Conservation (phyloP, 306 rosid species). For the Quercus ilex region DNA sequence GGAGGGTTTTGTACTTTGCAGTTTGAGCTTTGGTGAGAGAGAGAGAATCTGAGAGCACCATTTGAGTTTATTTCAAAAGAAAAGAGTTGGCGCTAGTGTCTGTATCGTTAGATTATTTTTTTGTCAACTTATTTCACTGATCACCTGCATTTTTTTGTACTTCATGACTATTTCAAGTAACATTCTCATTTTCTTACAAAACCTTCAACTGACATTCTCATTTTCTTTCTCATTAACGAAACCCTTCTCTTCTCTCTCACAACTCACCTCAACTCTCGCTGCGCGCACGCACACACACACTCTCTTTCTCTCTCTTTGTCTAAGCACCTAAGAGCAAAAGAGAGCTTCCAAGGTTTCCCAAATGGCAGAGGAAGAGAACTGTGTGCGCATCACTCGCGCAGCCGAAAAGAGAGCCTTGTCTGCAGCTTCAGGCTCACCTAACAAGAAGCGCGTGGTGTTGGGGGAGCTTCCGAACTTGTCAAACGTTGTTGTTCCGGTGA, state of each 20-base stretch:
- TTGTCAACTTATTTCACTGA: no score
- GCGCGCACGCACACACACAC: background rate
- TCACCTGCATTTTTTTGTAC: no score
- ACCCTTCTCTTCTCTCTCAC: background rate
- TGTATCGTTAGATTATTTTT: no score
- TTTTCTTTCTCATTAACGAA: background rate
- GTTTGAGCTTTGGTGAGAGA: background rate
- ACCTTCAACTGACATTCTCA: no score
- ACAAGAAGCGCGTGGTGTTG: constrained; percentile 62
- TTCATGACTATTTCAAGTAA: no score
- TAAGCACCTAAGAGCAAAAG: background rate
- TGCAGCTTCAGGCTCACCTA: constrained; percentile 22
- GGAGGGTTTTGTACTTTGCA: background rate
- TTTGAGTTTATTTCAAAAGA: no score
- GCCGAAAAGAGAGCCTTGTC: constrained; percentile 54
- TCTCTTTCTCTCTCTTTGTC: background rate
- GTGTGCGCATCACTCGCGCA: constrained; percentile 47
- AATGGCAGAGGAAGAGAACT: constrained; percentile 22
- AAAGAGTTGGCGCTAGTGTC: no score
- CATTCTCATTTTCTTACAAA: no score
- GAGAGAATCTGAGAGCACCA: no score
- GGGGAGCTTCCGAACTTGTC: constrained; percentile 55
- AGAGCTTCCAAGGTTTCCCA: background rate
- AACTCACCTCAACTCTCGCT: background rate
- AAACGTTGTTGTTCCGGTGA: constrained; percentile 8